Percentiles rank a stretch among this genome's conserved stretches.
Conservation (phyloP, 495 filamentous ascomycete genomes). For the Staphylotrichum longicolle region DNA sequence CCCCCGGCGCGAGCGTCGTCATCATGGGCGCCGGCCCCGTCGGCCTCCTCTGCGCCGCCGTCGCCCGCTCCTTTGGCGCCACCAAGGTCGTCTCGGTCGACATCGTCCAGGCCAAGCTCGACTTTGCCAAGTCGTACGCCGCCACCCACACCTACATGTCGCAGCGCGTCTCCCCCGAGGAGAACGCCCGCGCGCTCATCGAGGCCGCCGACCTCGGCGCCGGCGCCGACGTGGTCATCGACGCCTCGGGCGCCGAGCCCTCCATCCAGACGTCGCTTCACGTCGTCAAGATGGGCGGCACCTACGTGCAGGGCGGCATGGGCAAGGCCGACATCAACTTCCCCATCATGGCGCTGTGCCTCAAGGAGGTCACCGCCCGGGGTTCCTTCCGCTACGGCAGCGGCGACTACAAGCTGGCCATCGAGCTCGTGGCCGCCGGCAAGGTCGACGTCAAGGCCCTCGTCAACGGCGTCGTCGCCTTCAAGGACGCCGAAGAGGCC, state of each 20-base stretch:
- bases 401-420: constrained; percentile 76
- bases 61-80: constrained; percentile 77
- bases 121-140: constrained; percentile 66
- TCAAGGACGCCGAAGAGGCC: constrained; percentile 71
- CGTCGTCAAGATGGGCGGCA: constrained; percentile 66
- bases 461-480: constrained; percentile 65
- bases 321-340: constrained; percentile 73
- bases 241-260: constrained; percentile 76
- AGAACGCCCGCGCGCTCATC: constrained; percentile 62
- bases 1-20: constrained; percentile 69
- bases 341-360: constrained; percentile 76
- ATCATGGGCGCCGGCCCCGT: constrained; percentile 87
- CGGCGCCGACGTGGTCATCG: constrained; percentile 77
- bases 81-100: constrained; percentile 71
- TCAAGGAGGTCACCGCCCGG: constrained; percentile 77
- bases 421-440: constrained; percentile 63
- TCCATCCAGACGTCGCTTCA: constrained; percentile 74
- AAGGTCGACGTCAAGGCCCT: constrained; percentile 69
- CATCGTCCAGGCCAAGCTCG: constrained; percentile 64
- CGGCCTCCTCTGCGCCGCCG: constrained; percentile 75
- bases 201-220: constrained; percentile 46
- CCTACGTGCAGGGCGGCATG: constrained; percentile 84
- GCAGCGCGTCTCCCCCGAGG: constrained; percentile 55
- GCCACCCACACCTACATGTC: constrained; percentile 65
- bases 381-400: constrained; percentile 81